Conservation (phyloP, 371 early-diverging fungal genomes). For the Apophysomyces elegans region DNA sequence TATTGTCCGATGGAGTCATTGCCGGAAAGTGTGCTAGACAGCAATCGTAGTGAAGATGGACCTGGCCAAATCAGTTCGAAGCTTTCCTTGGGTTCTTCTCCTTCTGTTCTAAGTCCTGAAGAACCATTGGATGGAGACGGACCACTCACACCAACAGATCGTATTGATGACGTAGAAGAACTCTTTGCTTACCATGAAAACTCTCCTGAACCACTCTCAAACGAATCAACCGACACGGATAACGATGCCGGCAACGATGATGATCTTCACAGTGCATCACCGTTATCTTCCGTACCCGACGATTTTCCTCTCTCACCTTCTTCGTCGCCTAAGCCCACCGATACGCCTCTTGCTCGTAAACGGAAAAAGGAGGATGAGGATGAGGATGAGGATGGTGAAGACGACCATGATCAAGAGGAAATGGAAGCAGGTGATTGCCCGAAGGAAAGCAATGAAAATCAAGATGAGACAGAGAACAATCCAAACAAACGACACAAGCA, state of each 20-base stretch:
- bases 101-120: constrained; percentile 46
- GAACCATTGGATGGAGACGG: constrained; percentile 33
- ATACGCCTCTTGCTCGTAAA: background rate
- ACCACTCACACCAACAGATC: constrained; percentile 22
- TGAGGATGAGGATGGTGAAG: constrained; percentile 8
- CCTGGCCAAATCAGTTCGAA: constrained; percentile 44
- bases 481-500: constrained; percentile 3
- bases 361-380: constrained; percentile 7
- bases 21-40: constrained; percentile 1
- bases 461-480: background rate
- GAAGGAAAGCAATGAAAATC: background rate
- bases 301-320: constrained; percentile 45
- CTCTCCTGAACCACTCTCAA: constrained; percentile 33
- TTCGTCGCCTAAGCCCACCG: constrained; percentile 31
- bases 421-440: background rate
- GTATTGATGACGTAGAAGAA: constrained; percentile 15
- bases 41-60: constrained; percentile 19
- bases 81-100: constrained; percentile 48
- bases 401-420: background rate
- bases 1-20: background rate
- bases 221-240: constrained; percentile 18
- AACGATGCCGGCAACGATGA: constrained; percentile 20
- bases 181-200: constrained; percentile 26
- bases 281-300: constrained; percentile 46
- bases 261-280: constrained; percentile 36